Evolutionary conservation across 129 eudicot genomes (phyloP), one percentile per base, ranked within the genome.

Genomic region (Flaveria brownii): DNA sequence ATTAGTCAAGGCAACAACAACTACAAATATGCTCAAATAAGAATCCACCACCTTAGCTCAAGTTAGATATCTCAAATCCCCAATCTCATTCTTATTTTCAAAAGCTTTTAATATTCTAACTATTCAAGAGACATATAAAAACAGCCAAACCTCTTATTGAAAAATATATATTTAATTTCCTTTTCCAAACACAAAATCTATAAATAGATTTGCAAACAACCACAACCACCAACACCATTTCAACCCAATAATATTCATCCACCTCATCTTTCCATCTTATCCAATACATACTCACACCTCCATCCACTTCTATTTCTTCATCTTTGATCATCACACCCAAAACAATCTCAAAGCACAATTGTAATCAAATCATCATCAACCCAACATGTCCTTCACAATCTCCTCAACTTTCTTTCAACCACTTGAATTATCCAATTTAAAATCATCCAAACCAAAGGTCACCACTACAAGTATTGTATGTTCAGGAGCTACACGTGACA

Each of bases 341-440:
- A 30, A 28, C 49, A 60, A 17, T 78, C 30, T 70, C 71, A 18
- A 25, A 26, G 6, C 22, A 68, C 22, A 17, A 73, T 36, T 36
- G 5, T 74, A 30, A 6, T 52, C 11, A 65, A 39, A 10, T 10
- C 9, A 54, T 6, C 47, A 9, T 23, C 25, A 28, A 23, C 23
- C 70, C 23, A 41, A 50, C 13, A 79, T 79, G 83, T 65, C 83
- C 1, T 62, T 79, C 83, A 79, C 83, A 50, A 50, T 79, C 78
- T 72, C 83, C 83, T 72, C 83, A 79, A 79, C 78, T 66, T 79
- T 79, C 73, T 30, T 79, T 36, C 83, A 79, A 18, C 83, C 83
- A 12, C 83, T 79, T 2, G 83, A 79, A 11, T 8, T 69, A 6
- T 69, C 81, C 71, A 65, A 65, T 9, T 2, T 69, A 2, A 79